Base-by-base conservation (phyloP, 345 rosid genomes). In the Pelargonium nanum region DNA sequence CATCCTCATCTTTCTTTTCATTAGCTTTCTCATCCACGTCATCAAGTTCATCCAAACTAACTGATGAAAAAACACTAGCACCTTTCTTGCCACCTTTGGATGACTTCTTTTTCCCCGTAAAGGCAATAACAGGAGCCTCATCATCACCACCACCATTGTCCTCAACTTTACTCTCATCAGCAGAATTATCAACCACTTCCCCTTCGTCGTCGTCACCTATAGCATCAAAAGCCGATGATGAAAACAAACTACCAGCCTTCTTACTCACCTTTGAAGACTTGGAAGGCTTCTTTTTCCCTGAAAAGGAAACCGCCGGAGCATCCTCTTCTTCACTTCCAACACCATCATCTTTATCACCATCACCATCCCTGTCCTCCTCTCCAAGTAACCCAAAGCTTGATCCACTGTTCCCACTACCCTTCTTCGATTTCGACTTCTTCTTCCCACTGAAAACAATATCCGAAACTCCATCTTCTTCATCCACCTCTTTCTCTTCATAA, bases 101-200 rank as follows among this genome's bases (percentile, higher is more conserved):
- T 4, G 79, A 69, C 73, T 79, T 82, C 71, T 82, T 81, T 61
- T 78, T 78, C 51, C 85, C 85, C 7, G 65, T 63, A 68, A 78
- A 75, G 58, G 65, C 65, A 64, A 78, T 67, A 28, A n/a, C 74
- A 5, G 73, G 69, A 53, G 2, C 69, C 58, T 81, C 78, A 23
- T 75, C 81, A 22, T 76, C 86, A 51, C 67, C 79, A 62, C 53
- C 24, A 44, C 45, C 54, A 1, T 16, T 54, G 13, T 45, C 55
- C 56, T 48, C 66, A 50, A 53, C 65, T 4, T 57, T 61, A 28
- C 62, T 63, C 50, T 40, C 71, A n/a, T 75, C 32, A 21, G 24
- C 58, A 22, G 67, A 61, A 25, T 67, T 65, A 3, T 80, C 74
- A 60, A 65, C 53, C 22, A 28, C 81, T 26, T 77, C 83, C 44